Conservation (phyloP, 129 eudicot genomes). For the Artemisia argyi region DNA sequence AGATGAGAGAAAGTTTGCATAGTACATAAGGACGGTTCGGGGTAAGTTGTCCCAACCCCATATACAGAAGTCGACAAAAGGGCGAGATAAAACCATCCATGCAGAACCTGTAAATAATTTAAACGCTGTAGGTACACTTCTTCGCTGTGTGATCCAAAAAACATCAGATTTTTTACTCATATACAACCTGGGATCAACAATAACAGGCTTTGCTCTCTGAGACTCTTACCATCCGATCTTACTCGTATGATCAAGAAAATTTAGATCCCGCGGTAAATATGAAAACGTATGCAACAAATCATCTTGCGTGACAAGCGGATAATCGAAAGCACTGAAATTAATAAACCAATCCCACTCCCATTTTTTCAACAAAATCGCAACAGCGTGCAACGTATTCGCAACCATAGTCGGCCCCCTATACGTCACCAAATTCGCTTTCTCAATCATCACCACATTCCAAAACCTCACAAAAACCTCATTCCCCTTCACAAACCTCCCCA, state of each 20-base stretch:
- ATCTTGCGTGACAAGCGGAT: constrained; percentile 84
- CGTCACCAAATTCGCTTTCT: constrained; percentile 78
- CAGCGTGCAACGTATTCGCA: constrained; percentile 84
- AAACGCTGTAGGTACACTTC: constrained; percentile 87
- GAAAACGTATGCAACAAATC: constrained; percentile 85
- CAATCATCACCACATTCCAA: constrained; percentile 74
- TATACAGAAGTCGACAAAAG: constrained; percentile 61
- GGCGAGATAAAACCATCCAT: constrained; percentile 71
- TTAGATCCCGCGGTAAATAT: constrained; percentile 76
- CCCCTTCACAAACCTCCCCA: constrained; percentile 42
- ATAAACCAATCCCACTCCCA: constrained; percentile 95
- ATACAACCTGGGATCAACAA: constrained; percentile 89
- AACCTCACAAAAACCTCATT: constrained; percentile 48
- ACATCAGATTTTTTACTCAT: constrained; percentile 72
- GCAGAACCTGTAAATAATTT: constrained; percentile 91
- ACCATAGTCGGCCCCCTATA: constrained; percentile 97
- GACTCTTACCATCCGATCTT: constrained; percentile 87
- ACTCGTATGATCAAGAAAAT: constrained; percentile 87
- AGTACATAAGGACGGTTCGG: constrained; percentile 69
- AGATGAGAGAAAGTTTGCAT: constrained; percentile 68
- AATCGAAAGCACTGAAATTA: constrained; percentile 87
- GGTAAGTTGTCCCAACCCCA: constrained; percentile 89
- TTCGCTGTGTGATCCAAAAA: constrained; percentile 64
- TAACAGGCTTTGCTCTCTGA: constrained; percentile 77
- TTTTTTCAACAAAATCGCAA: constrained; percentile 62